A percentile compares a stretch with the other conserved stretches of the same genome.
Conservation (phyloP, 108 stramenopile species). For the Stephanodiscus triporus region DNA sequence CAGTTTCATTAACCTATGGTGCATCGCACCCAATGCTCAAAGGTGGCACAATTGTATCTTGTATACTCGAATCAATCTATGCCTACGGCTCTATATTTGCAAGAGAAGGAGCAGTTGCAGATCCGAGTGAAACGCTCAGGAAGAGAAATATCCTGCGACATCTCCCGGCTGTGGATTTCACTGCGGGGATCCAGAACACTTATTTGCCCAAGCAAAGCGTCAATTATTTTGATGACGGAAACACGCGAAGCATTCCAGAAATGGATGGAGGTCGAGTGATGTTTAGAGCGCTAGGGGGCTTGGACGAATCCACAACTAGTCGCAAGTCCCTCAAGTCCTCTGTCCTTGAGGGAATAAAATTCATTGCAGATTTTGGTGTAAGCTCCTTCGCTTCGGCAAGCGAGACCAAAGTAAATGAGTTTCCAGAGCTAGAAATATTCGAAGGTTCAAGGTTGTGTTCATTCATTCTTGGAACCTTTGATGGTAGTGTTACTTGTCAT, state of each 20-base stretch:
- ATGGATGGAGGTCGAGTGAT: constrained; percentile 77
- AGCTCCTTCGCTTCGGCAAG: constrained; percentile 63
- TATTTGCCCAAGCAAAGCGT: constrained; percentile 80
- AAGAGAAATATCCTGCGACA: constrained; percentile 88
- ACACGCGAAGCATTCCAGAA: constrained; percentile 74
- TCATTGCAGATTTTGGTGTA: constrained; percentile 77
- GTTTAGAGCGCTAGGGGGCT: constrained; percentile 72
- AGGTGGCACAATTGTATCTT: constrained; percentile 82
- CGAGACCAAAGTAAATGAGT: constrained; percentile 83
- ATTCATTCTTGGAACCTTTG: constrained; percentile 65
- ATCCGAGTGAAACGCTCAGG: constrained; percentile 66
- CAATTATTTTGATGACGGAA: constrained; percentile 85
- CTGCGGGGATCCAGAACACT: constrained; percentile 79
- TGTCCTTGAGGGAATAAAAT: constrained; percentile 74
- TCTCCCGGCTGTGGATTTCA: constrained; percentile 83
- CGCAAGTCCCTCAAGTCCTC: constrained; percentile 13
- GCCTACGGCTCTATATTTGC: constrained; percentile 80
- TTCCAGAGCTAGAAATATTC: constrained; percentile 89
- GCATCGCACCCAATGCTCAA: constrained; percentile 87
- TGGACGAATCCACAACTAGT: constrained; percentile 48
- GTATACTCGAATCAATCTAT: constrained; percentile 83
- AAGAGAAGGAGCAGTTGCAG: constrained; percentile 74
- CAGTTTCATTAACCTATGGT: constrained; percentile 78
- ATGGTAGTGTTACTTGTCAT: constrained; percentile 69
- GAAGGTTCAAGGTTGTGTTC: constrained; percentile 70